Evolutionary conservation across 2,329 filamentous ascomycete genomes (phyloP), one percentile per base, ranked within the genome.

Genomic region (Monilinia polystroma): DNA sequence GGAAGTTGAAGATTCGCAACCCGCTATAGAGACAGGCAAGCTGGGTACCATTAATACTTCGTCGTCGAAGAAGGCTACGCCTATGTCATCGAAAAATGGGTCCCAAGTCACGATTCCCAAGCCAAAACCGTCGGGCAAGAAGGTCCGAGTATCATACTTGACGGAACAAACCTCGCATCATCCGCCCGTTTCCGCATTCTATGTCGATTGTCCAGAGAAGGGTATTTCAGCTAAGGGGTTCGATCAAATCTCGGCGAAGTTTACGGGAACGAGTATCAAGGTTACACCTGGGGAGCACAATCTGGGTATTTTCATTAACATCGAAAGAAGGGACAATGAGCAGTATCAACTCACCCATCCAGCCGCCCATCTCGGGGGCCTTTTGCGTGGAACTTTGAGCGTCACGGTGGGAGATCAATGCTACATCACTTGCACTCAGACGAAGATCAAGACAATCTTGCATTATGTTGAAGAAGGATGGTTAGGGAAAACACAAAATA

Each of bases 151-250:
- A 73, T 97, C 93, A 12, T 99, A 96, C 77, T 84, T 99, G 68
- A 98, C 95, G 35, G 95, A 99, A 80, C 95, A 99, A 80, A 99
- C 95, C 11, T 97, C 93, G 10, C 95, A 99, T 75, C 95, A 99
- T 79, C 95, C 95, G 45, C 95, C 95, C 12, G 94, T 99, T 71
- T 98, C 94, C 72, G 95, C 95, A 18, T 99, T 96, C 79, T 94
- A 91, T 78, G 89, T 97, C 70, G 90, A 93, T 75, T 99, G 95
- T 76, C 93, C 93, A 0, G 91, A 96, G 72, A 93, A 92, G 76
- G 95, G 94, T 38, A 85, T 99, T 71, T 87, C 87, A 49, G 95
- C 95, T 20, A 86, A 90, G 67, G 95, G 95, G 1, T 99, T 94
- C 76, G 95, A 99, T 76, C 95, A 99, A 81, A 89, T 99, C 74